These are phyloP conservation scores for Dicorynia guianensis DNA, from an alignment of 306 rosid species.

Conservation along the genomic window DNA sequence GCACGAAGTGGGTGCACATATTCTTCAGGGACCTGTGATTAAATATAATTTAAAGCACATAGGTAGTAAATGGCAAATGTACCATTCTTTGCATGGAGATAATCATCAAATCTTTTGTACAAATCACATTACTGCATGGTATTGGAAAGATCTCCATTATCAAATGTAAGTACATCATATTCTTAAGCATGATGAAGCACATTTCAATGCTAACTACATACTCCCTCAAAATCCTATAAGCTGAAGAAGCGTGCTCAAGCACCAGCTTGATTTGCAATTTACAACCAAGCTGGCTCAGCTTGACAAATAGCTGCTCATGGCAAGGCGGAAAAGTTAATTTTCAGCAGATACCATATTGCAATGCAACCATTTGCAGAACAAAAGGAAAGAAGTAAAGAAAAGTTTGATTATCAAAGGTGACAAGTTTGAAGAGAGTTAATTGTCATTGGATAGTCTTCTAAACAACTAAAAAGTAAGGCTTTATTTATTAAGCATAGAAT, in stretches of 20 bases:
- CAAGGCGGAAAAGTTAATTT: conserved; percentile 22
- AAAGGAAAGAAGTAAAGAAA: not conserved
- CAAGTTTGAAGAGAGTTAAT: not conserved
- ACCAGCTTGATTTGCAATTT: conserved; percentile 13
- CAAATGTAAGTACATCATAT: not conserved
- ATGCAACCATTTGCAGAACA: not conserved
- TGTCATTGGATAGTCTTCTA: no score
- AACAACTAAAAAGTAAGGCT: conserved; percentile 2
- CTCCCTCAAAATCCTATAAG: not conserved
- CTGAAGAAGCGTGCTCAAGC: not conserved
- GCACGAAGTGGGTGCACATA: conserved; percentile 52
- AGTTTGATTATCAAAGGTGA: not conserved
- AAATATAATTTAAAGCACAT: conserved; percentile 3
- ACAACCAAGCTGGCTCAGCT: not conserved
- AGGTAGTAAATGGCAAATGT: conserved; percentile 3
- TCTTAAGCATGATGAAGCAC: not conserved
- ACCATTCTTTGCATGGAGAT: conserved; percentile 14
- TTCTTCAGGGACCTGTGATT: conserved; percentile 64
- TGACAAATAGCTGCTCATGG: not conserved
- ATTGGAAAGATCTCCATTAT: no score
- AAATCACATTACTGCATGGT: not conserved
- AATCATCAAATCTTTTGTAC: not conserved
- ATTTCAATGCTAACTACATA: conserved; percentile 25
- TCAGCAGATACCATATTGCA: no score
- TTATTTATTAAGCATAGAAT: conserved; percentile 15